A percentile compares a stretch with the other conserved stretches of the same genome.
Conservation (phyloP, 495 filamentous ascomycete species). For the Penicillium cinerascens region DNA sequence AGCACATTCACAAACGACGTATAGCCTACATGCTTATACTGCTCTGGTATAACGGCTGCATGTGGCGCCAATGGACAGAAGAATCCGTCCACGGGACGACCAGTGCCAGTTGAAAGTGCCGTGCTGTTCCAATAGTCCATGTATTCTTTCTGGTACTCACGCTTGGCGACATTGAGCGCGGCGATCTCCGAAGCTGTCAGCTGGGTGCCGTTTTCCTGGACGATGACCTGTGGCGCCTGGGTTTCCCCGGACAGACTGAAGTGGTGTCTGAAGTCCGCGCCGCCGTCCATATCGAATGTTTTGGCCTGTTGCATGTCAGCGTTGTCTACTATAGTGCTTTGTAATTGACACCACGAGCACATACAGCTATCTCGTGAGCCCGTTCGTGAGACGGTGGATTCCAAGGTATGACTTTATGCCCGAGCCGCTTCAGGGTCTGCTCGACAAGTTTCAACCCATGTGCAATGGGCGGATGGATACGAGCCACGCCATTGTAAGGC, state of each 20-base stretch:
- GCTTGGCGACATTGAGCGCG: constrained; percentile 53
- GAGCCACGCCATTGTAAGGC: constrained; percentile 45
- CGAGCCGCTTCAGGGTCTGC: constrained; percentile 46
- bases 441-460: constrained; percentile 53
- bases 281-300: constrained; percentile 43
- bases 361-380: constrained; percentile 31
- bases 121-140: constrained; percentile 70
- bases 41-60: constrained; percentile 46
- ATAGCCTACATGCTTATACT: constrained; percentile 52
- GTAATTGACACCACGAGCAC: neutral
- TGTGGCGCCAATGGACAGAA: constrained; percentile 45
- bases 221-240: constrained; percentile 37
- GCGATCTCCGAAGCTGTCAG: constrained; percentile 48
- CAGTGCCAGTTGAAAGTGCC: constrained; percentile 48
- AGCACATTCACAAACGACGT: constrained; percentile 51
- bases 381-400: constrained; percentile 49
- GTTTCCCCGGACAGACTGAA: constrained; percentile 56
- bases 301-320: constrained; percentile 7
- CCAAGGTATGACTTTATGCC: constrained; percentile 59
- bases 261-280: constrained; percentile 48
- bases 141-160: constrained; percentile 59
- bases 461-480: constrained; percentile 51
- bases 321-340: neutral
- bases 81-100: constrained; percentile 54
- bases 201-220: constrained; percentile 17